These are phyloP conservation scores for Rhizopus sp. DNA, from an alignment of 371 early-diverging fungal species.

Conservation along the genomic window DNA sequence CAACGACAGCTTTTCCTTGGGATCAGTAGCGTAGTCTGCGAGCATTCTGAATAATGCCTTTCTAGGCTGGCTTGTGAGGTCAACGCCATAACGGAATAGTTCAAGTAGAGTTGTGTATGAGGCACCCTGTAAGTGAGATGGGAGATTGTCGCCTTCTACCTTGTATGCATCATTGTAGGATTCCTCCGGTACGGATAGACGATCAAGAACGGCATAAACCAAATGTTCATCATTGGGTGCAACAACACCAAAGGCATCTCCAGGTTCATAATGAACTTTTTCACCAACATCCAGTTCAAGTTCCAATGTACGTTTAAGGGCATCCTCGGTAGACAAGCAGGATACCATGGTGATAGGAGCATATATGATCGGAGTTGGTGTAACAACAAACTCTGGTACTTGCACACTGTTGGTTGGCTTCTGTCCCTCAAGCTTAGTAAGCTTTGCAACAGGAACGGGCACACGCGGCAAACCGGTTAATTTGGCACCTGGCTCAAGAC, in stretches of 20 bases:
- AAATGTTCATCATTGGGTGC: constrained; percentile 74
- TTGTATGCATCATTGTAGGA: constrained; percentile 36
- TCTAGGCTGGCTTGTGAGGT: constrained; percentile 70
- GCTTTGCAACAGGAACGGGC: constrained; percentile 53
- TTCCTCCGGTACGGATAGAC: constrained; percentile 43
- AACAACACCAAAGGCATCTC: constrained; percentile 86
- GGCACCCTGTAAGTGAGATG: constrained; percentile 63
- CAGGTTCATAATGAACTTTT: constrained; percentile 66
- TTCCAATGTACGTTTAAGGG: constrained; percentile 76
- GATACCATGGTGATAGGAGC: constrained; percentile 50
- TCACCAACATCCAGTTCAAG: constrained; percentile 67
- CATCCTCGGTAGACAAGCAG: constrained; percentile 59
- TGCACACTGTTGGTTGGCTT: constrained; percentile 5
- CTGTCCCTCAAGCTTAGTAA: constrained; percentile 18
- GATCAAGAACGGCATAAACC: constrained; percentile 54
- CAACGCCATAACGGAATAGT: constrained; percentile 70
- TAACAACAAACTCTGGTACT: constrained; percentile 44
- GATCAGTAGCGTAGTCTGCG: constrained; percentile 73
- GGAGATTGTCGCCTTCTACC: constrained; percentile 55
- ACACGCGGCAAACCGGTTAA: constrained; percentile 70
- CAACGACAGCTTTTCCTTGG: constrained; percentile 68
- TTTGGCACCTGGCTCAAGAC: constrained; percentile 52
- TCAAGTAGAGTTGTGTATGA: constrained; percentile 54
- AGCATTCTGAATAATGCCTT: constrained; percentile 82
- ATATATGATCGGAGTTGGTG: constrained; percentile 46